Evolutionary conservation across 768 basidiomycete genomes (phyloP).

Genomic region (Lentinula lateritia): DNA sequence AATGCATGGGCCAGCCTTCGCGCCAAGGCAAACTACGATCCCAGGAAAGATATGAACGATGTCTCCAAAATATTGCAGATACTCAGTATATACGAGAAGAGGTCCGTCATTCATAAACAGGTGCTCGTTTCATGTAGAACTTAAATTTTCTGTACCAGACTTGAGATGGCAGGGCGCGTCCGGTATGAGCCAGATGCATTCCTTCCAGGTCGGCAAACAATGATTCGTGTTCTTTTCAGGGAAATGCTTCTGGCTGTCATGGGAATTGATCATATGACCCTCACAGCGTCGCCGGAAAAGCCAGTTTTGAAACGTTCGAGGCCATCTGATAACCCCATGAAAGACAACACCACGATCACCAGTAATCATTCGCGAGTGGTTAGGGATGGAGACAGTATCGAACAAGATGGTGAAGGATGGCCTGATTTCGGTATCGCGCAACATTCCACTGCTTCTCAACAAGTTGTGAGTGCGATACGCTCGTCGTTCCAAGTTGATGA

Average conservation of each 20-base stretch:
- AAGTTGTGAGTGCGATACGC: not conserved
- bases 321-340: not conserved
- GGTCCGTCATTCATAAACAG: not conserved
- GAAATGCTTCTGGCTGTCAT: not conserved
- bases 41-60: not conserved
- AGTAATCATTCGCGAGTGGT: not conserved
- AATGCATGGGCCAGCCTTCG: conserved; percentile 27
- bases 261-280: not conserved
- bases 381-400: not conserved
- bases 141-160: not conserved
- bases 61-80: not conserved
- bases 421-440: not conserved
- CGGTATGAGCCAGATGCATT: not conserved
- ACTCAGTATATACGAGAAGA: not conserved
- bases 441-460: not conserved
- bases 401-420: not conserved
- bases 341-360: not conserved
- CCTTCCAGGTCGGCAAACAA: not conserved
- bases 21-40: not conserved
- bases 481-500: not conserved
- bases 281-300: not conserved
- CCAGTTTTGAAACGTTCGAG: not conserved
- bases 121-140: not conserved
- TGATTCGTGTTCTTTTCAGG: not conserved
- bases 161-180: not conserved